Percentiles rank a stretch among this genome's conserved stretches.
phyloP scores from a whole-genome alignment of 495 filamentous ascomycete genomes.

The Talaromyces stipitatus region DNA sequence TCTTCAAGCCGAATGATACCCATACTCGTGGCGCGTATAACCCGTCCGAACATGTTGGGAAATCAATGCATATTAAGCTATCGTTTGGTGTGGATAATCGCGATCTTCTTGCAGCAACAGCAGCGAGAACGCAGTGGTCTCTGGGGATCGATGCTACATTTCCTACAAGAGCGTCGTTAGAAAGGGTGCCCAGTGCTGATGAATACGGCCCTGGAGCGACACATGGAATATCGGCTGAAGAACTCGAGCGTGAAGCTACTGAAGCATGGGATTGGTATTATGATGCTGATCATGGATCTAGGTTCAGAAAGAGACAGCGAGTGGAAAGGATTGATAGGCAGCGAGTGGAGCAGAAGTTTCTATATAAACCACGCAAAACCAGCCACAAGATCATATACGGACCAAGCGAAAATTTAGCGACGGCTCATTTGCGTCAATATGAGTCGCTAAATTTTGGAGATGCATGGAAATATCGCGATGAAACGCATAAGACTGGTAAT shows the following conservation, averaged over 20 bases:
- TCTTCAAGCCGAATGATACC: constrained; percentile 15
- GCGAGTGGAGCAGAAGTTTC: constrained; percentile 24
- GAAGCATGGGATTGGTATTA: constrained; percentile 53
- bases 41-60: constrained; percentile 30
- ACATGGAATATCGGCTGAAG: constrained; percentile 30
- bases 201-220: constrained; percentile 36
- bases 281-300: constrained; percentile 23
- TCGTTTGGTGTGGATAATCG: constrained; percentile 39
- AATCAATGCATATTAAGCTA: constrained; percentile 25
- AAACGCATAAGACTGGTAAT: not conserved
- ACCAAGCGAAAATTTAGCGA: constrained; percentile 32
- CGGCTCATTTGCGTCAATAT: constrained; percentile 31
- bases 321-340: constrained; percentile 21
- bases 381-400: constrained; percentile 46
- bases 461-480: constrained; percentile 28
- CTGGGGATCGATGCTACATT: constrained; percentile 39
- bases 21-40: constrained; percentile 31
- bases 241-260: constrained; percentile 33
- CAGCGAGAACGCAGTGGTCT: constrained; percentile 40
- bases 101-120: constrained; percentile 36
- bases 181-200: constrained; percentile 14
- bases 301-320: constrained; percentile 32
- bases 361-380: constrained; percentile 24
- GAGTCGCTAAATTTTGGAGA: constrained; percentile 35
- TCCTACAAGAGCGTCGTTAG: constrained; percentile 34